Base-by-base conservation (phyloP, 192 early-diverging fungal genomes). In the Chytriomyces confervae region DNA sequence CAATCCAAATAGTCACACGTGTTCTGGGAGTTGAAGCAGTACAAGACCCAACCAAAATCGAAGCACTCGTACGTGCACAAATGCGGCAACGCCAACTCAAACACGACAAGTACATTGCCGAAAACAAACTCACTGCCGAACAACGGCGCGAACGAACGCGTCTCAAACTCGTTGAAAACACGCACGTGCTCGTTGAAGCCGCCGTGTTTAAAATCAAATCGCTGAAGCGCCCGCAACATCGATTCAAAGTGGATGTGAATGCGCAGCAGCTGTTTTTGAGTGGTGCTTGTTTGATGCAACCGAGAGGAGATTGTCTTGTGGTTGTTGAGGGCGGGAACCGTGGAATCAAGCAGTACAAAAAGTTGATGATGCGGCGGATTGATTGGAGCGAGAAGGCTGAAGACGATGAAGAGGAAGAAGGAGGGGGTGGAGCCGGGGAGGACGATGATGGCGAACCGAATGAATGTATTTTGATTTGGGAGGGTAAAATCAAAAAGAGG, bases 11-110 rank as follows among this genome's bases (percentile, higher is more conserved):
- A 36, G 36, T 99, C 83, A 98, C 97, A 96, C 84, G 91, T 7
- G 94, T 98, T 6, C 83, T 99, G 76, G 96, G 94, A n/a, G 92
- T 92, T 63, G 95, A 99, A 69, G 94, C 97, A 0, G 93, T 98
- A 8, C 92, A 94, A 62, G 96, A 97, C 78, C 98, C 98, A 0
- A 98, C 96, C 0, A 91, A 92, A 75, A 84, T 98, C n/a, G 98
- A 97, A 80, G 93, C 94, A 10, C 85, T 91, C 73, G 96, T 99
- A n/a, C 87, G 93, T 11, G 90, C 85, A 70, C 95, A 99, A 77
- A 90, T 97, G 87, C 86, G 90, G 49, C 90, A 89, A 43, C 90
- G 98, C 6, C 85, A 92, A 65, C 82, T 88, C 53, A 90, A 89
- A 74, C 96, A 98, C 81, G 86, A 94, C 77, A 89, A 94, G 66